Conservation (phyloP, 768 basidiomycete genomes). For the Lentinula lateritia region DNA sequence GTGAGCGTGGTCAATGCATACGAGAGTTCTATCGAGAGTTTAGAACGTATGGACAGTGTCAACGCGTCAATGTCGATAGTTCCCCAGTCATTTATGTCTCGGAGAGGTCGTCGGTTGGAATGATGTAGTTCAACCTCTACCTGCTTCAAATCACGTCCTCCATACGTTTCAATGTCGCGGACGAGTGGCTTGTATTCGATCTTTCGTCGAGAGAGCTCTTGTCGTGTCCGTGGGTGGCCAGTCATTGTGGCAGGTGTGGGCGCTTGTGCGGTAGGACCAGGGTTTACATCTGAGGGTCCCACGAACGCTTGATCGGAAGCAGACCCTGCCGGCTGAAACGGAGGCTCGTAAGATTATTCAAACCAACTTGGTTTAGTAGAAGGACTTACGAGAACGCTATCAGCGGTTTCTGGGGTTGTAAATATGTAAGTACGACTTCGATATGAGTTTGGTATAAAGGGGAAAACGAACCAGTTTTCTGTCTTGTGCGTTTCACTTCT, state of each 20-base stretch:
- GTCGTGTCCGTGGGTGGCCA: slow-evolving; percentile 30
- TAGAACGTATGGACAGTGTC: slow-evolving; percentile 86
- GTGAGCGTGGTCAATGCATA: slow-evolving; percentile 88
- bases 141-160: slow-evolving; percentile 72
- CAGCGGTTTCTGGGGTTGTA: slow-evolving; percentile 37
- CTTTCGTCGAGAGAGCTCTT: slow-evolving; percentile 63
- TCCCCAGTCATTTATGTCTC: slow-evolving; percentile 83
- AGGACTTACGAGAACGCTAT: slow-evolving; percentile 37
- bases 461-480: slow-evolving; percentile 58
- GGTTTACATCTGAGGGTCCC: not conserved
- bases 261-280: slow-evolving; percentile 14
- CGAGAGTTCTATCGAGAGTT: slow-evolving; percentile 77
- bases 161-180: slow-evolving; percentile 69
- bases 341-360: slow-evolving; percentile 7
- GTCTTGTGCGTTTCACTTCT: slow-evolving; percentile 64
- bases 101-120: slow-evolving; percentile 50
- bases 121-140: slow-evolving; percentile 57
- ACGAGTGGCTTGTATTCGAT: slow-evolving; percentile 84
- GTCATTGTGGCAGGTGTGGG: slow-evolving; percentile 16
- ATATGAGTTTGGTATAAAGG: slow-evolving; percentile 9
- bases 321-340: slow-evolving; percentile 4
- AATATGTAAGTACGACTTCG: slow-evolving; percentile 16
- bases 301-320: slow-evolving; percentile 4
- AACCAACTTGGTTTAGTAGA: not conserved
- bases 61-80: slow-evolving; percentile 88